Base-by-base conservation (phyloP, 371 early-diverging fungal genomes). In the Mucor saturninus region DNA sequence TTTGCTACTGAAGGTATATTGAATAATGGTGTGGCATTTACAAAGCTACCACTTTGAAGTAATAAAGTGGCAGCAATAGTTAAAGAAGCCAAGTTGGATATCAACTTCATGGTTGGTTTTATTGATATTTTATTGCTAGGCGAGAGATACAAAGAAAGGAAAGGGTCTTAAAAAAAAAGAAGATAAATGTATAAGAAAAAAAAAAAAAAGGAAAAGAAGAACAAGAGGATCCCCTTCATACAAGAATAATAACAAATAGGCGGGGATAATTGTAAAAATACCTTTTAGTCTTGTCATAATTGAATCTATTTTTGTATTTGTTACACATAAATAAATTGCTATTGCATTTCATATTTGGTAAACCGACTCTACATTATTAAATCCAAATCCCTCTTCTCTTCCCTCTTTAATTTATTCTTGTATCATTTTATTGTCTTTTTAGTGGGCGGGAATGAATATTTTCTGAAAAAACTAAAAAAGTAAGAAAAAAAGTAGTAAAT, bases 1-100 rank as follows among this genome's bases (percentile, higher is more conserved):
- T 28, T 51, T 26, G 54, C 53, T 29, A 54, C 32, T 46, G 59
- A 15, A 37, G 67, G 68, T 50, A 56, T 40, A 32, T 59, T 67
- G 52, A 76, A 79, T 28, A 75, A 71, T n/a, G 80, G 80, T 40
- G 68, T 74, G 49, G 80, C 80, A 26, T 62, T 48, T 39, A 76
- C 80, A 62, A 79, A 76, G 3, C 58, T 72, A 57, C 80, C 73
- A 38, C 51, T 45, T 62, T 74, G 73, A 43, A 79, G 68, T 39
- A 76, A 42, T 43, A 79, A 59, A 13, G 69, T 55, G 15, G 77
- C 80, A 28, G 68, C 60, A 31, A 69, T 55, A n/a, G 79, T 65
- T 39, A 79, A 56, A 53, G 67, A 69, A 50, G 74, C 72, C 54
- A 74, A 65, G 43, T 46, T 65, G 30, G 67, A 66, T 51, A 65